These are phyloP conservation scores for Amylocarpus encephaloides DNA, from an alignment of 2,329 filamentous ascomycete species.

Conservation along the genomic window DNA sequence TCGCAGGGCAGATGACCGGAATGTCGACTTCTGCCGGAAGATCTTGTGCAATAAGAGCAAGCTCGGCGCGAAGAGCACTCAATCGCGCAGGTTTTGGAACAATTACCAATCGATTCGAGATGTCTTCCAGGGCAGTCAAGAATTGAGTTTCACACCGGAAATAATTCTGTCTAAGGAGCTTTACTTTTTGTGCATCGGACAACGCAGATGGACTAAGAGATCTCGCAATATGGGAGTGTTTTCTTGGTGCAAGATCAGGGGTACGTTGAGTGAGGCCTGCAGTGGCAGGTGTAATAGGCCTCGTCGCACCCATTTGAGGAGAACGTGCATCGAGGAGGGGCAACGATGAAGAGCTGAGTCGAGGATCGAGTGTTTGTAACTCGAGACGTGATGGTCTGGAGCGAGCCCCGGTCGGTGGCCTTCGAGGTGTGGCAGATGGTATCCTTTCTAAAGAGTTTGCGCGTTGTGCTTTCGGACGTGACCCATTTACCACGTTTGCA, in stretches of 20 bases:
- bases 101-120: slow-evolving; percentile 75
- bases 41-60: slow-evolving; percentile 75
- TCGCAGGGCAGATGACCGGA: slow-evolving; percentile 72
- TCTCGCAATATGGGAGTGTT: slow-evolving; percentile 57
- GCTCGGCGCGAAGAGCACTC: slow-evolving; percentile 73
- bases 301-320: slow-evolving; percentile 41
- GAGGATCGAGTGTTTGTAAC: slow-evolving; percentile 43
- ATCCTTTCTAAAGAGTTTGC: slow-evolving; percentile 21
- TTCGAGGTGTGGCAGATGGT: slow-evolving; percentile 22
- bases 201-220: slow-evolving; percentile 56
- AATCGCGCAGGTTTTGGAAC: slow-evolving; percentile 77
- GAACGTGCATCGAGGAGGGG: slow-evolving; percentile 56
- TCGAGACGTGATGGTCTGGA: slow-evolving; percentile 27
- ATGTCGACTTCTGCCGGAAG: slow-evolving; percentile 79
- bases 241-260: slow-evolving; percentile 40
- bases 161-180: slow-evolving; percentile 71
- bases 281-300: slow-evolving; percentile 52
- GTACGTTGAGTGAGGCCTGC: slow-evolving; percentile 43
- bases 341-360: slow-evolving; percentile 61
- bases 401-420: slow-evolving; percentile 18
- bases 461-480: slow-evolving; percentile 20
- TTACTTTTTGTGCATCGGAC: slow-evolving; percentile 60
- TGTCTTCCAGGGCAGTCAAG: slow-evolving; percentile 71
- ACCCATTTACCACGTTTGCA: slow-evolving; percentile 24
- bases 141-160: slow-evolving; percentile 78